Evolutionary conservation across 2,329 filamentous ascomycete genomes (phyloP).

Genomic region (Pyrenophora graminea): DNA sequence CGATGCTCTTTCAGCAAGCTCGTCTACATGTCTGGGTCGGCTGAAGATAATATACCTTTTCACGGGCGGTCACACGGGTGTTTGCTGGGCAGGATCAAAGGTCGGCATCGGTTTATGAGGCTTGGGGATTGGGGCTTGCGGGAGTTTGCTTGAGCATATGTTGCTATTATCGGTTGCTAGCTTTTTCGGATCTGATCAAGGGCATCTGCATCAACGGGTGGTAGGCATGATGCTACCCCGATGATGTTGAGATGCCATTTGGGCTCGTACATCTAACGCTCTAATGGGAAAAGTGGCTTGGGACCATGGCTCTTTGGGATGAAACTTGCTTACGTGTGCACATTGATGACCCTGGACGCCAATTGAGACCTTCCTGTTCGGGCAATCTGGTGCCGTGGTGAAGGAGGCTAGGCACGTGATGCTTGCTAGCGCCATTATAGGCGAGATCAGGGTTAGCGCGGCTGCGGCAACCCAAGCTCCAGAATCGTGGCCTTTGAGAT

Average conservation of each 20-base stretch:
- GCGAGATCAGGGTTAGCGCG: slow-evolving; percentile 23
- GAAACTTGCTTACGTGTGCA: not conserved
- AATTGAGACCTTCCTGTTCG: slow-evolving; percentile 1
- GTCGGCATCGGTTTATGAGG: slow-evolving; percentile 27
- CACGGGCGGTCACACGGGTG: slow-evolving; percentile 35
- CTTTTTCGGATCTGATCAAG: slow-evolving; percentile 22
- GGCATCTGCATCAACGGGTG: slow-evolving; percentile 20
- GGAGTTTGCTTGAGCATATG: slow-evolving; percentile 31
- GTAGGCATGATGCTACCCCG: slow-evolving; percentile 23
- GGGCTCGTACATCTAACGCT: slow-evolving; percentile 27
- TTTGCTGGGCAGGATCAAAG: slow-evolving; percentile 35
- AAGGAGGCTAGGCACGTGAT: slow-evolving; percentile 18
- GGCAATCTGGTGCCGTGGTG: slow-evolving; percentile 3
- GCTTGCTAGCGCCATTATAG: slow-evolving; percentile 25
- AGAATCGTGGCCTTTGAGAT: slow-evolving; percentile 42
- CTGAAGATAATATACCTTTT: slow-evolving; percentile 39
- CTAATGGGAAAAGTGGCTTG: slow-evolving; percentile 39
- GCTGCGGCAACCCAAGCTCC: slow-evolving; percentile 29
- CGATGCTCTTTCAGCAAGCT: slow-evolving; percentile 35
- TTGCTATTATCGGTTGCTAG: slow-evolving; percentile 20
- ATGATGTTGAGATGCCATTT: slow-evolving; percentile 27
- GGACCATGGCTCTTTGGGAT: not conserved
- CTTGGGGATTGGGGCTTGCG: slow-evolving; percentile 20
- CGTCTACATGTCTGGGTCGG: slow-evolving; percentile 37
- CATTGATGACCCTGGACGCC: not conserved